phyloP scores from a whole-genome alignment of 2,329 filamentous ascomycete genomes.

The Phaeosphaeria sp. region DNA sequence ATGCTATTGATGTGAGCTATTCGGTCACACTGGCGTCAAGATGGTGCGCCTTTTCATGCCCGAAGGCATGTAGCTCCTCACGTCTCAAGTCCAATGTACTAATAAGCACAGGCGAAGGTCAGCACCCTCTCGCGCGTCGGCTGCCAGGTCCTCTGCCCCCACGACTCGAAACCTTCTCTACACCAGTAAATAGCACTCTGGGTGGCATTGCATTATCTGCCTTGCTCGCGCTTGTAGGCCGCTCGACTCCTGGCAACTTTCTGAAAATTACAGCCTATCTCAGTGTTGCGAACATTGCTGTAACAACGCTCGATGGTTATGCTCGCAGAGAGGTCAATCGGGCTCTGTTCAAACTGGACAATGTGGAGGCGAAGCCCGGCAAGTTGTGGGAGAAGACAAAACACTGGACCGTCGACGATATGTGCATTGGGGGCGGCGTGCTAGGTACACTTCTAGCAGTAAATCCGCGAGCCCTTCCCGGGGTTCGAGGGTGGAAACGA shows the following conservation, averaged over 20 bases:
- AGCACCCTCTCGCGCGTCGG: constrained; percentile 18
- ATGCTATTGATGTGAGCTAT: background rate
- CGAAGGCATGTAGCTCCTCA: constrained; percentile 16
- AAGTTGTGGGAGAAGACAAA: constrained; percentile 30
- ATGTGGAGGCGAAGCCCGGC: constrained; percentile 19
- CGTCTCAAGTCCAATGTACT: background rate
- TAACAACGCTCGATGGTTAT: constrained; percentile 13
- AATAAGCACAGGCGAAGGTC: constrained; percentile 23
- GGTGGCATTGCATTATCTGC: constrained; percentile 15
- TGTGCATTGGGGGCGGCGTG: constrained; percentile 17
- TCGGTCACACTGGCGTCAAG: background rate
- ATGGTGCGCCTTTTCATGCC: constrained; percentile 35
- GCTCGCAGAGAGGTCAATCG: constrained; percentile 23
- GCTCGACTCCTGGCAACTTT: constrained; percentile 25
- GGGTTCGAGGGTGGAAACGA: constrained; percentile 19
- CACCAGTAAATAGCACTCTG: constrained; percentile 11
- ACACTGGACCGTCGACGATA: constrained; percentile 23
- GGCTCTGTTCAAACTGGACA: constrained; percentile 24
- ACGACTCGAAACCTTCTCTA: constrained; percentile 10
- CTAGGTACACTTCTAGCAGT: constrained; percentile 19
- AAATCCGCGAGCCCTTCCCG: constrained; percentile 23
- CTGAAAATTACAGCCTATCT: constrained; percentile 18
- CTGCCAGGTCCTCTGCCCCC: constrained; percentile 10
- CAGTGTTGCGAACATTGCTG: constrained; percentile 13
- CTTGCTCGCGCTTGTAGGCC: constrained; percentile 17